Base-by-base conservation (phyloP, 1,284 basidiomycete species). In the Naganishia liquefaciens region DNA sequence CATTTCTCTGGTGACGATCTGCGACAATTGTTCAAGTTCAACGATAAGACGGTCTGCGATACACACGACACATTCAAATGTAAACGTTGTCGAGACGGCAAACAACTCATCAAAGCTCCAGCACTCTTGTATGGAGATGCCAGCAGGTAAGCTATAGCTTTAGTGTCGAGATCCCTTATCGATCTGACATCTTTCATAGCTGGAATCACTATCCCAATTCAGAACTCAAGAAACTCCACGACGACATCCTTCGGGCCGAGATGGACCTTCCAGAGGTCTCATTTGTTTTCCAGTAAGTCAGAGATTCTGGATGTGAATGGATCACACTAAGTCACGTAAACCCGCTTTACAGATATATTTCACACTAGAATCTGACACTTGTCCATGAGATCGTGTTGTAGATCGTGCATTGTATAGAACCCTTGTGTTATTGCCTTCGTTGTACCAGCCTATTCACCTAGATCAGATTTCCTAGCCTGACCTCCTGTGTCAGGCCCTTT, bases 21-120 rank as follows among this genome's bases (percentile, higher is more conserved):
- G 33, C 85, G 93, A 27, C 89, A 97, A 75, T 82, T 99, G 54
- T 99, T 99, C 83, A 82, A 86, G 54, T 94, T 94, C 82, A 93
- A 94, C 65, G 88, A 93, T 71, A 81, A 87, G 60, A 96, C 94
- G 7, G 76, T 87, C 5, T 93, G 90, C 74, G 93, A 99, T 76
- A 98, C 95, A 39, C 96, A 99, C 73, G 93, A 96, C 74, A 93
- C 91, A 5, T 96, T 93, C 85, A 99, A 98, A 80, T 98, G 94
- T 81, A 94, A 93, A 79, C 85, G 94, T 37, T 99, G 96, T 81
- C 88, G 85, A 77, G 83, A 91, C 68, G 94, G 92, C 25, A 89
- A 85, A 74, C 95, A 99, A 78, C 77, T 84, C 51, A 82, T 86
- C 74, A 96, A 95, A 77, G 84, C 91, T 2, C 85, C 87, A 0